Evolutionary conservation across 225 moss, liverwort and hornwort genomes (phyloP), one percentile per base, ranked within the genome.

Genomic region (Neckera pumila): DNA sequence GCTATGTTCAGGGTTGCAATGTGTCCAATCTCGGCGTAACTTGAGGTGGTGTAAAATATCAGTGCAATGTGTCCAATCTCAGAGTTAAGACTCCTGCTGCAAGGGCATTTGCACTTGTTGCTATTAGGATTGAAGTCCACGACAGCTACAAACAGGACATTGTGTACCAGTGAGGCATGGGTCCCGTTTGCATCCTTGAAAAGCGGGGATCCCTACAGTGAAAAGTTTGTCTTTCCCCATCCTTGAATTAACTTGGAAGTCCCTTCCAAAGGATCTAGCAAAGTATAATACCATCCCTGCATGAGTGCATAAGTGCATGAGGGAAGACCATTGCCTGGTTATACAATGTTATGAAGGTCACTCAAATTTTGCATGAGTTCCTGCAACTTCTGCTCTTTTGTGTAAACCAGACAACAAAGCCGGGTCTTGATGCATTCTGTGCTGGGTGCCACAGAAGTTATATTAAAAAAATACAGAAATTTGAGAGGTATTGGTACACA

Each of bases 141-240:
- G 47, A 14, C 13, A 2, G 0, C 56, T 18, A 36, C 17, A 28
- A 73, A 20, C 20, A 19, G 11, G 5, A 19, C 31, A 49, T 30
- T 75, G 20, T 49, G 31, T 75, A 75, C 12, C 31, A 12, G 33
- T 5, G 11, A 49, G 8, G 12, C 6, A 49, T 2, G 4, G 74
- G 11, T 3, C 20, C 20, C 11, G 19, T 20, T 75, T 49, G 12
- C 12, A 12, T 51, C 20, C 33, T 33, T 51, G 11, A 20, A 49
- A 30, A 18, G 45, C 45, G 1, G 7, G 4, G 5, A 2, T 1
- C 11, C 18, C 4, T 11, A 51, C 5, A 20, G 2, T 7, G 5
- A 76, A 76, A 4, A n/a, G n/a, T n/a, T n/a, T n/a, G n/a, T n/a
- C n/a, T n/a, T n/a, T n/a, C 4, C 4, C 19, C 20, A 33, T 49